These are phyloP conservation scores for Picochlorum sp. DNA, from an alignment of 139 green algal species.

Conservation along the genomic window DNA sequence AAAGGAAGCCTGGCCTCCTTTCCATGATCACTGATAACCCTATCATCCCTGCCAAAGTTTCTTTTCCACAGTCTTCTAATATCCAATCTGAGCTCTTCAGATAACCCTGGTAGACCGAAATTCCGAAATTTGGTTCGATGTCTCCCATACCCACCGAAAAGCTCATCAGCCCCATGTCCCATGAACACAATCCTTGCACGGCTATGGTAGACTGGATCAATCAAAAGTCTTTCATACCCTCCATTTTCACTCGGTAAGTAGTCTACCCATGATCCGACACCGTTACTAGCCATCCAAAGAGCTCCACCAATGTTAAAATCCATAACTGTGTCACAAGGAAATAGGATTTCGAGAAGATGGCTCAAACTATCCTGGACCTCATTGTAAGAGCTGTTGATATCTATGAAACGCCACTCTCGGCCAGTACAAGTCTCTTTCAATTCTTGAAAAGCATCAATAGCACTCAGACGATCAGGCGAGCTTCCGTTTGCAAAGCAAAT, in stretches of 20 bases:
- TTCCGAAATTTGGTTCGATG: conserved; percentile 64
- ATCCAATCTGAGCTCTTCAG: conserved; percentile 70
- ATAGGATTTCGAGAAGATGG: conserved; percentile 62
- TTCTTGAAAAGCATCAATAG: conserved; percentile 51
- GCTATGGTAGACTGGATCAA: not conserved
- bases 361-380: conserved; percentile 43
- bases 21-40: conserved; percentile 69
- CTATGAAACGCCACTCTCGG: conserved; percentile 67
- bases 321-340: conserved; percentile 79
- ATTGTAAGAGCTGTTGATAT: conserved; percentile 54
- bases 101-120: conserved; percentile 25
- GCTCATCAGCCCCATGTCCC: conserved; percentile 89
- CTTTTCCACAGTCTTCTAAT: conserved; percentile 74
- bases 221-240: not conserved
- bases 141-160: conserved; percentile 83
- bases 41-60: conserved; percentile 89
- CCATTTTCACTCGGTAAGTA: not conserved
- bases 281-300: conserved; percentile 70
- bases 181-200: conserved; percentile 48
- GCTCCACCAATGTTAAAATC: conserved; percentile 90
- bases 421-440: conserved; percentile 36
- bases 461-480: conserved; percentile 65
- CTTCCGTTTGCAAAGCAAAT: conserved; percentile 76
- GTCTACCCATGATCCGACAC: conserved; percentile 20
- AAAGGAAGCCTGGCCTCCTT: conserved; percentile 80